Base-by-base conservation (phyloP, 345 rosid species). In the Clarkia xantiana region DNA sequence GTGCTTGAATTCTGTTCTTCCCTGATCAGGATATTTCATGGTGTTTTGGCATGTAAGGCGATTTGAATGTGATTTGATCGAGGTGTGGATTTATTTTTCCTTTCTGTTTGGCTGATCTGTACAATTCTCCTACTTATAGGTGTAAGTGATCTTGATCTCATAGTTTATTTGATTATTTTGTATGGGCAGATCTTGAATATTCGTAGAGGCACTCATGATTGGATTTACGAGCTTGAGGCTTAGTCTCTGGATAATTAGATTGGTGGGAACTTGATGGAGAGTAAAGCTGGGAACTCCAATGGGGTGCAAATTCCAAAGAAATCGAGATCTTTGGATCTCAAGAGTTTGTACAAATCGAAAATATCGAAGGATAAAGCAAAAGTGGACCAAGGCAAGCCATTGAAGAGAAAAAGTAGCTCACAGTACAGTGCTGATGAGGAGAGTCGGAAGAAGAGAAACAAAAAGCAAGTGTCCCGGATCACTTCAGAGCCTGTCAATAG, bases 241-340 rank as follows among this genome's bases (percentile, higher is more conserved):
- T 67, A 49, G 61, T 63, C 54, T 59, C 51, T 69, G 60, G 57
- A 66, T 60, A 56, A 47, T 62, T 66, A 68, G 59, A 46, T 68
- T 56, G 78, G 69, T 74, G 51, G 52, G 40, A 61, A 67, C 74
- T 81, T 71, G 74, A 91, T 91, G 98, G 98, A 86, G 80, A 68
- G 68, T 71, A 76, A 77, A 57, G 51, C 71, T 65, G 82, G 67
- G 53, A 69, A 62, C 71, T 77, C 82, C 51, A 64, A 79, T 78
- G 98, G 84, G 70, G 75, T 58, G 72, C 81, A 73, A 69, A 67
- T 74, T 75, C 72, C 81, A 52, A 73, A 73, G 73, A 84, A 72
- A 68, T 64, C 91, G 38, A 91, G 93, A 72, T 84, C 93, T 9
- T 65, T 91, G 86, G 98, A 86, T 73, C 81, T 86, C 56, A 91